phyloP scores from a whole-genome alignment of 176 grass and related monocot species.

The Rhipidocladum racemiflorum region DNA sequence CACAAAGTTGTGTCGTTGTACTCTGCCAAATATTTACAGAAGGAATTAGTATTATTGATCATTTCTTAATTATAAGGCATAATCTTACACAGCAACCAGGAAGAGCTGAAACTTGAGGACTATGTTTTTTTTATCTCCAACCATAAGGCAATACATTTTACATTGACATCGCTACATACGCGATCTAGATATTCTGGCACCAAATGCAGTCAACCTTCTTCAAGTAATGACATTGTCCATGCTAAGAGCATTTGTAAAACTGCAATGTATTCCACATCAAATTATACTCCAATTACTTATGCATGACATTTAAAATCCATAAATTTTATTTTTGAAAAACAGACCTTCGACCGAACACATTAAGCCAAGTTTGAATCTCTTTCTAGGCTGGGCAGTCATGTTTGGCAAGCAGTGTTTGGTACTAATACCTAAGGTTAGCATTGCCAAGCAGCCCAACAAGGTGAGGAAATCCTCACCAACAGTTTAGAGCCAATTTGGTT shows the following conservation, averaged over 20 bases:
- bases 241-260: neutral
- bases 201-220: neutral
- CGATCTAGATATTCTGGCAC: conserved; percentile 1
- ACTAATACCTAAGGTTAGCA: neutral
- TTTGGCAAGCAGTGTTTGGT: neutral
- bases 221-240: neutral
- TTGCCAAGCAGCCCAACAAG: neutral
- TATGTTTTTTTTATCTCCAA: neutral
- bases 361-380: neutral
- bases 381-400: neutral
- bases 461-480: neutral
- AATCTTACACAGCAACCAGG: neutral
- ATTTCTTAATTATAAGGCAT: neutral
- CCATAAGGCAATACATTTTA: neutral
- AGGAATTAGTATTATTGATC: neutral
- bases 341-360: neutral
- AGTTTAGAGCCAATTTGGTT: neutral
- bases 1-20: neutral
- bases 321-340: neutral
- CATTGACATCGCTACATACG: neutral
- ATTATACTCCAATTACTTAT: neutral
- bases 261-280: no score
- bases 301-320: neutral
- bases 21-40: neutral
- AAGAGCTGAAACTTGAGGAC: neutral